Evolutionary conservation across 2,329 filamentous ascomycete species (phyloP), one percentile per base, ranked within the genome.

Genomic region (Aureobasidium subglaciale): DNA sequence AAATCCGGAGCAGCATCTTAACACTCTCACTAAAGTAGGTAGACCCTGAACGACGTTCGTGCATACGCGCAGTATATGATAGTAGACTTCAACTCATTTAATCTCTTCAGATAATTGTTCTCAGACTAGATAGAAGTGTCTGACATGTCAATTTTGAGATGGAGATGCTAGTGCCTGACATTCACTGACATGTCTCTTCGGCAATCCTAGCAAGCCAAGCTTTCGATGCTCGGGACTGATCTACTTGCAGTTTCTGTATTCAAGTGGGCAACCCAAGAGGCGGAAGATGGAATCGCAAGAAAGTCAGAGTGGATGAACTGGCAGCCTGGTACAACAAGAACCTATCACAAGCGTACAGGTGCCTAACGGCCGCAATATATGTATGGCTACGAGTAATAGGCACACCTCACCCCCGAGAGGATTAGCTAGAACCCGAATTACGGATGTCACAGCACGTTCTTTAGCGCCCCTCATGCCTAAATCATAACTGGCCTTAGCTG

Each of bases 401-500:
- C 13, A 52, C 32, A 20, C 34, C 24, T 38, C 32, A 24, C 43
- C 43, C 46, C 46, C 46, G 46, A 38, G 13, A 50, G 46, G 32
- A n/a, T 38, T 30, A 40, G 34, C 35, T 35, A 54, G 20, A 43
- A 43, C 4, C 38, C 50, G 29, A 42, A 53, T 53, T 34, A 53
- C 49, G 49, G 37, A 54, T 54, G 50, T 54, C 50, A 54, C 48
- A 52, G 48, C 48, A 52, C 48, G 34, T 52, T 41, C 35, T 52
- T 41, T 55, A 55, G 53, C 43, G 54, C 42, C 42, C 54, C 35
- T 56, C 54, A 42, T 46, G 54, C 54, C 54, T 56, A 49, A 40
- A 38, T 41, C 50, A 54, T 38, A 49, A 48, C 54, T 56, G 54
- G 54, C 54, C 35, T 56, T 40, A 56, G 54, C 54, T 56, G 54